A percentile compares a stretch with the other conserved stretches of the same genome.
phyloP scores from a whole-genome alignment of 2,329 filamentous ascomycete species.

The Fusarium sp. region DNA sequence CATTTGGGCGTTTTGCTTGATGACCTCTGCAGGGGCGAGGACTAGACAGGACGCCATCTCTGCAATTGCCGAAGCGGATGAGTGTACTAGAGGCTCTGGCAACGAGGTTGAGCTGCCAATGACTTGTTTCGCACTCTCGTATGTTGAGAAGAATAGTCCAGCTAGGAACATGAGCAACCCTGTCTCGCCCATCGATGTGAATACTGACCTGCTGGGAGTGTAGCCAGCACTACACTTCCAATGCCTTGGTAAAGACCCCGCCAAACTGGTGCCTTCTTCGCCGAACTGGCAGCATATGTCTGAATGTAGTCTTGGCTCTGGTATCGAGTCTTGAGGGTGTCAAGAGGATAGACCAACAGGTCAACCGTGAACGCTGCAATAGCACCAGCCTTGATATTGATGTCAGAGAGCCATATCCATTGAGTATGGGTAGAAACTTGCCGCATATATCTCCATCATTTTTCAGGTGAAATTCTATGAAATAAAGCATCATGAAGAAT shows the following conservation, averaged over 20 bases:
- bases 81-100: constrained; percentile 78
- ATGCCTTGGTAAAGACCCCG: constrained; percentile 88
- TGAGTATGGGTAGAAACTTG: constrained; percentile 16
- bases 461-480: background rate
- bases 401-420: background rate
- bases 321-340: constrained; percentile 88
- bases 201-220: constrained; percentile 80
- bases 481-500: background rate
- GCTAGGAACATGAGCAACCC: constrained; percentile 58
- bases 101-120: constrained; percentile 67
- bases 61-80: constrained; percentile 78
- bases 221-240: constrained; percentile 85
- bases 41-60: constrained; percentile 90
- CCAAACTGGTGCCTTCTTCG: constrained; percentile 66
- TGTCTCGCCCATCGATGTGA: background rate
- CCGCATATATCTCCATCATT: constrained; percentile 50
- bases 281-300: constrained; percentile 70
- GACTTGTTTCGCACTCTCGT: constrained; percentile 79
- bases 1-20: constrained; percentile 96
- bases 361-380: constrained; percentile 89
- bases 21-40: constrained; percentile 87
- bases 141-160: constrained; percentile 90
- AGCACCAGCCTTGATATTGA: constrained; percentile 76
- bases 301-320: constrained; percentile 82
- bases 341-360: constrained; percentile 85